A percentile compares a stretch with the other conserved stretches of the same genome.
Conservation (phyloP, 139 green algal species). For the Ettlia oleoabundans region DNA sequence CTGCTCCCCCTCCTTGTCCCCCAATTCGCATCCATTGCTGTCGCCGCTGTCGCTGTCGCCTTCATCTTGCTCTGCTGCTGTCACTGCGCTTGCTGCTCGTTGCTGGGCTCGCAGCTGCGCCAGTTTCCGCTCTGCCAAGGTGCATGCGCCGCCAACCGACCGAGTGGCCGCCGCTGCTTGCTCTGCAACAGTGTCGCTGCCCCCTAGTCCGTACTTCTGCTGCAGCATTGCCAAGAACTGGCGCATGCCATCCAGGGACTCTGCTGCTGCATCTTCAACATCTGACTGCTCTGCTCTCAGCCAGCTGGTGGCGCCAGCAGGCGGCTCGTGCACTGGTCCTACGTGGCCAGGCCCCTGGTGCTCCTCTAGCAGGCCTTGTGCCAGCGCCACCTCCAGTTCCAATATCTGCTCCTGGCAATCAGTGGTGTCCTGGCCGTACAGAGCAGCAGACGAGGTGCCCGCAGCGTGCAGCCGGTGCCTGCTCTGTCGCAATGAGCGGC, state of each 20-base stretch:
- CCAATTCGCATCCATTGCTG: background rate
- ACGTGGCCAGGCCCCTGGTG: too few species aligned
- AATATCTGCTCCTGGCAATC: background rate
- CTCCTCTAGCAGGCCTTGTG: too few species aligned
- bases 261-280: background rate
- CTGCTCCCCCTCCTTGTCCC: background rate
- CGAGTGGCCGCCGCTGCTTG: background rate
- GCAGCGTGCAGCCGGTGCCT: background rate
- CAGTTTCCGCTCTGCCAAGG: slow-evolving; percentile 1
- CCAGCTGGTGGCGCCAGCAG: background rate
- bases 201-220: background rate
- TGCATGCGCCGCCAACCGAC: background rate
- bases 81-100: background rate
- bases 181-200: background rate
- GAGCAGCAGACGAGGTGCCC: too few species aligned
- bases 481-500: slow-evolving; percentile 5
- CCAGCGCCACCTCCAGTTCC: background rate
- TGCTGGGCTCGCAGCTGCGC: slow-evolving; percentile 6
- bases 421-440: background rate
- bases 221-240: slow-evolving; percentile 10
- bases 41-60: background rate
- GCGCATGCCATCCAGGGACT: slow-evolving; percentile 4
- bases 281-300: too few species aligned
- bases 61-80: background rate
- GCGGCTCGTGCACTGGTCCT: too few species aligned